Evolutionary conservation across 495 filamentous ascomycete species (phyloP).

Genomic region (Aspergillus bertholletiae): DNA sequence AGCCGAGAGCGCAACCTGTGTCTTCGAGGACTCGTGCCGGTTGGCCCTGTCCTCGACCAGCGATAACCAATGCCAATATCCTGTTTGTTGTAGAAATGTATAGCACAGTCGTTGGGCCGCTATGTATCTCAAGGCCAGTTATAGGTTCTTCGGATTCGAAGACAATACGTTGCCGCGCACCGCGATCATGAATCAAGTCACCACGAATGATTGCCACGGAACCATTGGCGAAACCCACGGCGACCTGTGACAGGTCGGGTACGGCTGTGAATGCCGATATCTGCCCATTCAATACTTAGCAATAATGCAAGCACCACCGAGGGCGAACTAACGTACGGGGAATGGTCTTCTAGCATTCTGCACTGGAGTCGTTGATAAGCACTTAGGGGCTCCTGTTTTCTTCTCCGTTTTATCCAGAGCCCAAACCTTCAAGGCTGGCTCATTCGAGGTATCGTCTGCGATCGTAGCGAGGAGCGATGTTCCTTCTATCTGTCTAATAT

Average conservation of each 20-base stretch:
- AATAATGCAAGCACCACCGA: background rate
- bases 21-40: constrained; percentile 86
- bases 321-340: constrained; percentile 52
- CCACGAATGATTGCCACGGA: constrained; percentile 90
- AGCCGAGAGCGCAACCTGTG: constrained; percentile 81
- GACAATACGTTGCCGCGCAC: constrained; percentile 92
- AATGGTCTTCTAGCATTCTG: constrained; percentile 92
- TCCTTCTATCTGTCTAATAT: constrained; percentile 90
- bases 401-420: constrained; percentile 90
- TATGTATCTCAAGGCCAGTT: constrained; percentile 69
- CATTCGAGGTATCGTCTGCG: constrained; percentile 78
- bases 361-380: constrained; percentile 77
- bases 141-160: constrained; percentile 97
- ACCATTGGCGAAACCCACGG: constrained; percentile 93
- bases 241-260: constrained; percentile 84
- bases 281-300: constrained; percentile 33
- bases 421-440: constrained; percentile 93
- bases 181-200: constrained; percentile 91
- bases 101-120: constrained; percentile 63
- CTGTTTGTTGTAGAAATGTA: constrained; percentile 90
- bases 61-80: constrained; percentile 81
- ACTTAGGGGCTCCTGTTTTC: constrained; percentile 84
- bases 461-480: constrained; percentile 86
- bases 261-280: constrained; percentile 87
- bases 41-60: constrained; percentile 83